Conservation (phyloP, 2,329 filamentous ascomycete genomes). For the Lachnellula suecica region DNA sequence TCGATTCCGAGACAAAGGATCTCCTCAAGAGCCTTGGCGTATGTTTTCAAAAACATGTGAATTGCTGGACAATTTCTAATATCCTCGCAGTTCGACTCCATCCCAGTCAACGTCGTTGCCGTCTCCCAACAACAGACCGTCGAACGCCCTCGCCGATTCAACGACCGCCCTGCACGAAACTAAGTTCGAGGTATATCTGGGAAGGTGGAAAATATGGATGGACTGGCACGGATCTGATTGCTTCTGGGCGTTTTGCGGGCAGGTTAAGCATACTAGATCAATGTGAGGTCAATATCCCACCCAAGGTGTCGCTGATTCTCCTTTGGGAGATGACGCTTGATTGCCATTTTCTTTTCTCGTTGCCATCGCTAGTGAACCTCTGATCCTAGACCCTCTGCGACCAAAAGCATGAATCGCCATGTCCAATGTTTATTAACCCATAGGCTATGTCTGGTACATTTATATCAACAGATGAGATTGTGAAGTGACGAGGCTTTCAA, state of each 20-base stretch:
- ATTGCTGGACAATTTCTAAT: constrained; percentile 30
- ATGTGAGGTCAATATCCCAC: constrained; percentile 55
- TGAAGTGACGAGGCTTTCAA: too few species aligned
- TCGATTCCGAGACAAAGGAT: constrained; percentile 98
- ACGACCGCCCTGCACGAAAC: constrained; percentile 56
- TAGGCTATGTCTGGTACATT: too few species aligned
- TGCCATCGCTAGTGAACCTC: constrained; percentile 14
- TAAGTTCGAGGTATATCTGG: constrained; percentile 35
- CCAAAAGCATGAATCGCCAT: too few species aligned
- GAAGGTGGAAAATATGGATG: constrained; percentile 20
- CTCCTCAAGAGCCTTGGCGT: constrained; percentile 98
- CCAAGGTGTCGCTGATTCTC: constrained; percentile 93
- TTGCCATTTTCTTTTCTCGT: constrained; percentile 63
- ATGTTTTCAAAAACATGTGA: constrained; percentile 49
- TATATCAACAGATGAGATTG: too few species aligned
- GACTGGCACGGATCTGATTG: constrained; percentile 28
- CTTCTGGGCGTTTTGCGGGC: constrained; percentile 31
- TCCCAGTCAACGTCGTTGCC: constrained; percentile 92
- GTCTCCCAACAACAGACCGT: constrained; percentile 84
- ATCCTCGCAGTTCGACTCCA: constrained; percentile 79
- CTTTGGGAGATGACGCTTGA: constrained; percentile 80
- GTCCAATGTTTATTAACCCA: too few species aligned
- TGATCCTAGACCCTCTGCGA: not conserved
- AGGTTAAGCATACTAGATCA: constrained; percentile 53
- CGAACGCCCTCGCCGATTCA: constrained; percentile 81